phyloP scores from a whole-genome alignment of 2,329 filamentous ascomycete species.

The Colletotrichum sp. region DNA sequence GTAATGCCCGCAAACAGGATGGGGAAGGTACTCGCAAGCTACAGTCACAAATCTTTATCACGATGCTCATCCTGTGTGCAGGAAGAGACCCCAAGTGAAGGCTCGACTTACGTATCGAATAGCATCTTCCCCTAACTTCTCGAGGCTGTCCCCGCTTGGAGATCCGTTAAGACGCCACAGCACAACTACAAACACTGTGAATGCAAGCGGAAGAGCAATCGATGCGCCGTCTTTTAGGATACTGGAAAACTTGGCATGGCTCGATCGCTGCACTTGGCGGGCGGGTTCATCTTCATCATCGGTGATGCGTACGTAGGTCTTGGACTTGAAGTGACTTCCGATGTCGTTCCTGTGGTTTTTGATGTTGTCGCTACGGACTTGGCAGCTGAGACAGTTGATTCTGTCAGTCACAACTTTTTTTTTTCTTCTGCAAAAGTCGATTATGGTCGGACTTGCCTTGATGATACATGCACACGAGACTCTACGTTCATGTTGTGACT shows the following conservation, averaged over 20 bases:
- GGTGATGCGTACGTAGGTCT: neutral
- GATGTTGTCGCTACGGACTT: too few species aligned
- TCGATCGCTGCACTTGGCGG: neutral
- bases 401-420: too few species aligned
- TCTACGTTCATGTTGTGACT: too few species aligned
- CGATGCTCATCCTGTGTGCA: neutral
- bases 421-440: too few species aligned
- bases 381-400: too few species aligned
- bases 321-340: too few species aligned
- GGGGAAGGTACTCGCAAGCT: slow-evolving; percentile 29
- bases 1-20: slow-evolving; percentile 31
- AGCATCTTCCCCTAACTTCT: neutral
- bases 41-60: neutral
- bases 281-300: neutral
- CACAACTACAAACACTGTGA: neutral
- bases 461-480: too few species aligned
- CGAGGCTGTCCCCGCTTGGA: neutral
- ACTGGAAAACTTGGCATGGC: neutral
- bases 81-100: neutral
- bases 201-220: neutral
- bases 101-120: neutral
- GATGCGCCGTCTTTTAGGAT: neutral
- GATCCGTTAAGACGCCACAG: neutral
- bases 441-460: too few species aligned
- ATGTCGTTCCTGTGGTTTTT: too few species aligned